Base-by-base conservation (phyloP, 495 filamentous ascomycete species). In the Penicillium nucicola region DNA sequence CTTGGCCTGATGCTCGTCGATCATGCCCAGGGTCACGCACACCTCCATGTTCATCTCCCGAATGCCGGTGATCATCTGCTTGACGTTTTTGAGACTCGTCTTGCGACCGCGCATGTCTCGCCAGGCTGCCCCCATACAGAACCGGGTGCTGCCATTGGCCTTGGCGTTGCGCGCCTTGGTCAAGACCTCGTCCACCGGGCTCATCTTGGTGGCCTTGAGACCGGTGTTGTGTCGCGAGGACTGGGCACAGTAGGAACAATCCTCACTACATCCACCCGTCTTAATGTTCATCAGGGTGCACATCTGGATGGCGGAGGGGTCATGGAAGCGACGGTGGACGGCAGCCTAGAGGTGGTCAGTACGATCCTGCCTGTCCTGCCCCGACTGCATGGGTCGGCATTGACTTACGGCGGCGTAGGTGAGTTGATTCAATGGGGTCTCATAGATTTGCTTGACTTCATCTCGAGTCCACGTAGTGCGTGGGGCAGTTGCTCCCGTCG, bases 201-300 rank as follows among this genome's bases (percentile, higher is more conserved):
- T 81, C 71, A 92, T 80, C 55, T 88, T 89, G 39, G 85, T 86
- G 6, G 89, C 87, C 58, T 86, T 80, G 11, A 92, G 75, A 9
- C 89, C 89, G 4, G 89, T 92, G 39, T 81, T 65, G 75, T 95
- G 84, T 35, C 86, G 84, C 14, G 85, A 88, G 8, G 88, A 90
- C 66, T 95, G 89, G 7, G 89, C 88, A 67, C 89, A 95, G 77
- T 92, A 95, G 23, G 83, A 86, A 64, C 89, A 95, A 71, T 95
- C 89, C 65, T 92, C 89, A 61, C 78, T 84, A 67, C 89, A 95
- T 20, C 89, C 89, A 40, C 89, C 89, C n/a, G 88, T 92, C 57
- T 93, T 95, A 77, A 95, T 95, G 77, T 91, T 92, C 85, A 92
- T 90, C 45, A 95, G 75, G 2, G 89, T 95, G 75, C 89, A 92